Conservation (phyloP, 1,139 yeast species). For the Waltiozyma sp. region DNA sequence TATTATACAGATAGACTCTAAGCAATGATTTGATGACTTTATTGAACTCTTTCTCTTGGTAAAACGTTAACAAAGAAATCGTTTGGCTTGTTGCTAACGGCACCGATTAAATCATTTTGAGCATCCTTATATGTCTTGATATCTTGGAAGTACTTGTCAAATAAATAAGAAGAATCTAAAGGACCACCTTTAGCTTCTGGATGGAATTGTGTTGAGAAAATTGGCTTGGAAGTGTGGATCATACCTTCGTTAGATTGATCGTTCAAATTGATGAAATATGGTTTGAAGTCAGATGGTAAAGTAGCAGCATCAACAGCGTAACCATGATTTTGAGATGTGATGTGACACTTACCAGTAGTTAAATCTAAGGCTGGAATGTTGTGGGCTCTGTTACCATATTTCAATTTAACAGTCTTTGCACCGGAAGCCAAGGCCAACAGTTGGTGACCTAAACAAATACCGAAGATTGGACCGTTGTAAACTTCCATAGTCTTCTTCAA, state of each 20-base stretch:
- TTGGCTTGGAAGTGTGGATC: constrained; percentile 78
- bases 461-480: constrained; percentile 79
- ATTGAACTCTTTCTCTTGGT: constrained; percentile 70
- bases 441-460: constrained; percentile 96
- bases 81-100: constrained; percentile 37
- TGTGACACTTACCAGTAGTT: constrained; percentile 85
- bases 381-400: constrained; percentile 97
- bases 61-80: constrained; percentile 66
- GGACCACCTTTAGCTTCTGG: constrained; percentile 99
- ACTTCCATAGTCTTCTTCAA: constrained; percentile 57
- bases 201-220: constrained; percentile 94
- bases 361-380: constrained; percentile 92
- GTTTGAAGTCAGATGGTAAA: constrained; percentile 66
- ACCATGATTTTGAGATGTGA: constrained; percentile 97
- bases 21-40: not conserved
- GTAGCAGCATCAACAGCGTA: constrained; percentile 87
- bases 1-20: too few relatives aligned
- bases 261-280: constrained; percentile 83
- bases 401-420: constrained; percentile 83
- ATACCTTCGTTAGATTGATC: constrained; percentile 96
- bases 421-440: constrained; percentile 90
- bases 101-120: constrained; percentile 32
- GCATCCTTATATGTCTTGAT: constrained; percentile 47
- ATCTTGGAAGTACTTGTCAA: constrained; percentile 76
- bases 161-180: constrained; percentile 77